Conservation (phyloP, 208 protist species). For the Trypanosomatidae sp. region DNA sequence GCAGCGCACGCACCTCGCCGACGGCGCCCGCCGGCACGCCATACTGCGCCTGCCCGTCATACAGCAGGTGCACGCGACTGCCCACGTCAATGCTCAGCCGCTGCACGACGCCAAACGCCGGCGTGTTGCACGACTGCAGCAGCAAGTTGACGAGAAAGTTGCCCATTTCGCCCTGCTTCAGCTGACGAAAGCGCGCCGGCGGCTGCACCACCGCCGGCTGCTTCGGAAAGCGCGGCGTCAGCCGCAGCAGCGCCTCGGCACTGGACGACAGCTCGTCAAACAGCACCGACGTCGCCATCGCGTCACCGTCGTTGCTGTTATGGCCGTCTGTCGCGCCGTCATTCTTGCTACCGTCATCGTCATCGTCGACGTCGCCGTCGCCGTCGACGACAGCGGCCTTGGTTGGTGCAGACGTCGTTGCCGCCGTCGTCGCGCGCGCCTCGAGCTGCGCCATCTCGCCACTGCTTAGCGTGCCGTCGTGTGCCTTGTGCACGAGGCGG, state of each 20-base stretch:
- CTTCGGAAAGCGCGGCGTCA: conserved; percentile 57
- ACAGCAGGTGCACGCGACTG: conserved; percentile 53
- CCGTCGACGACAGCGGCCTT: neutral
- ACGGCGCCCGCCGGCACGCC: conserved; percentile 57
- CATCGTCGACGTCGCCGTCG: neutral
- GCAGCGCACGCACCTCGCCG: conserved; percentile 68
- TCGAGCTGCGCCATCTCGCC: conserved; percentile 60
- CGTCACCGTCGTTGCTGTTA: neutral
- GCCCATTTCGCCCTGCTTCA: conserved; percentile 68
- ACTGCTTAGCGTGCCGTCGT: conserved; percentile 37
- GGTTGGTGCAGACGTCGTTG: conserved; percentile 2
- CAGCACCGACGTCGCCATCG: neutral
- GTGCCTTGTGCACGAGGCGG: conserved; percentile 37
- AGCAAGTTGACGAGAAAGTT: conserved; percentile 75
- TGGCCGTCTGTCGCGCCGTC: neutral
- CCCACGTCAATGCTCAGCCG: conserved; percentile 60
- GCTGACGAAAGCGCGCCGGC: conserved; percentile 28
- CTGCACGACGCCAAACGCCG: conserved; percentile 48
- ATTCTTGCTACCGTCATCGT: neutral
- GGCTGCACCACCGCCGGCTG: conserved; percentile 46
- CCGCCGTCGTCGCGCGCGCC: conserved; percentile 4
- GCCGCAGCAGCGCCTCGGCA: conserved; percentile 35
- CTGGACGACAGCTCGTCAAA: conserved; percentile 49
- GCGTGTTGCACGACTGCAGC: conserved; percentile 24
- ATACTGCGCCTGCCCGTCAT: conserved; percentile 29